These are phyloP conservation scores for Penicillium sp. DNA, from an alignment of 2,329 filamentous ascomycete genomes.

Conservation along the genomic window DNA sequence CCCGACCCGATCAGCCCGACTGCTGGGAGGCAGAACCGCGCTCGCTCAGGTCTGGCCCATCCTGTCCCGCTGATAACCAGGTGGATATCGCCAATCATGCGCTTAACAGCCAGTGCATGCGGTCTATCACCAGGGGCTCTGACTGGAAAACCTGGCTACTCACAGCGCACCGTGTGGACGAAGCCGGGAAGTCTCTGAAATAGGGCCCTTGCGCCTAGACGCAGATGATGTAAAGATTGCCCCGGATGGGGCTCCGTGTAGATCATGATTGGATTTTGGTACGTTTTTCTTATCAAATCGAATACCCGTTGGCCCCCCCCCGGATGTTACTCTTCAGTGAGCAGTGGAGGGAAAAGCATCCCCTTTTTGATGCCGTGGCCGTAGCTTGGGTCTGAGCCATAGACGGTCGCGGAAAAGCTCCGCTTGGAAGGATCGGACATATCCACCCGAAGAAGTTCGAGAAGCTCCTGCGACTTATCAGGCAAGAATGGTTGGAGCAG, in stretches of 20 bases:
- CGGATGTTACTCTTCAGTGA: slow-evolving; percentile 31
- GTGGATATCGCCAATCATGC: slow-evolving; percentile 17
- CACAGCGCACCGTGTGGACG: slow-evolving; percentile 14
- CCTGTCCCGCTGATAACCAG: slow-evolving; percentile 30
- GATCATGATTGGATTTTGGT: slow-evolving; percentile 17
- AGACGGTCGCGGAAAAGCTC: slow-evolving; percentile 55
- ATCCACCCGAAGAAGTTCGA: slow-evolving; percentile 72
- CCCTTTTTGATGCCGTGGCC: slow-evolving; percentile 49
- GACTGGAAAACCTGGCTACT: slow-evolving; percentile 19
- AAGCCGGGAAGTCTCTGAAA: slow-evolving; percentile 15
- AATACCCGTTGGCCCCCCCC: slow-evolving; percentile 10
- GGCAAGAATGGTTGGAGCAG: slow-evolving; percentile 90
- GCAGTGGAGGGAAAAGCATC: slow-evolving; percentile 48
- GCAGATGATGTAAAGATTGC: slow-evolving; percentile 19
- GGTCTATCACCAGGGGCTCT: slow-evolving; percentile 2
- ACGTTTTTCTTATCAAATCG: slow-evolving; percentile 26
- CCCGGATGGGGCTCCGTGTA: slow-evolving; percentile 6
- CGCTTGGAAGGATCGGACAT: slow-evolving; percentile 47
- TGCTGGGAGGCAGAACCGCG: slow-evolving; percentile 7
- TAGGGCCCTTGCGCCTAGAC: slow-evolving; percentile 13
- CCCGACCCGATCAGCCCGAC: slow-evolving; percentile 17
- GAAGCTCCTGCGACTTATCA: slow-evolving; percentile 61
- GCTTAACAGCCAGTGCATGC: slow-evolving; percentile 20
- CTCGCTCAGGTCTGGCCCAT: slow-evolving; percentile 21
- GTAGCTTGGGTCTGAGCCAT: slow-evolving; percentile 64